phyloP scores from a whole-genome alignment of 2,329 filamentous ascomycete species.

The Fusarium compactum region DNA sequence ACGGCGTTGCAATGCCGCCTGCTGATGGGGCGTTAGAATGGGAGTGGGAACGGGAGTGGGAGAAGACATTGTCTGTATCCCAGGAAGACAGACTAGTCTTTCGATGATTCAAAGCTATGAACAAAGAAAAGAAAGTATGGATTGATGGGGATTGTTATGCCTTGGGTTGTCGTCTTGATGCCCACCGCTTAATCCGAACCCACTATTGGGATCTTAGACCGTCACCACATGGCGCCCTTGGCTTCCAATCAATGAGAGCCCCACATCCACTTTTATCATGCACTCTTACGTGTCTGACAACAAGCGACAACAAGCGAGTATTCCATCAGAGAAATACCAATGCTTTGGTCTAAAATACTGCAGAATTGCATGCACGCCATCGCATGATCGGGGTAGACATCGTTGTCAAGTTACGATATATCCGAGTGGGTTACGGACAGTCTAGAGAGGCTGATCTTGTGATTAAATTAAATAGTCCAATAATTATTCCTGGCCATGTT shows the following conservation, averaged over 20 bases:
- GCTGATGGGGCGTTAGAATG: background rate
- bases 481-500: background rate
- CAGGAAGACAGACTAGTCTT: background rate
- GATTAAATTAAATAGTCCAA: background rate
- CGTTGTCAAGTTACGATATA: background rate
- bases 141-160: background rate
- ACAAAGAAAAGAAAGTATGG: background rate
- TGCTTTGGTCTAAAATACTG: background rate
- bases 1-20: conserved; percentile 1
- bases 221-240: conserved; percentile 9
- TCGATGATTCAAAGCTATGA: background rate
- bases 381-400: background rate
- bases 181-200: conserved; percentile 4
- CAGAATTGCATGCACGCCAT: background rate
- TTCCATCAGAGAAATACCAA: background rate
- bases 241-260: conserved; percentile 20
- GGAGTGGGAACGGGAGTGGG: background rate
- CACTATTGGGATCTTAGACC: conserved; percentile 1
- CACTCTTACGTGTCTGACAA: conserved; percentile 25
- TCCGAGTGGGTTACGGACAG: background rate
- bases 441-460: background rate
- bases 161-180: conserved; percentile 2
- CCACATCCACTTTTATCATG: conserved; percentile 18
- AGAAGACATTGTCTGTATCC: conserved; percentile 7
- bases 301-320: background rate